phyloP scores from a whole-genome alignment of 345 rosid species.

The Streptanthus diversifolius region DNA sequence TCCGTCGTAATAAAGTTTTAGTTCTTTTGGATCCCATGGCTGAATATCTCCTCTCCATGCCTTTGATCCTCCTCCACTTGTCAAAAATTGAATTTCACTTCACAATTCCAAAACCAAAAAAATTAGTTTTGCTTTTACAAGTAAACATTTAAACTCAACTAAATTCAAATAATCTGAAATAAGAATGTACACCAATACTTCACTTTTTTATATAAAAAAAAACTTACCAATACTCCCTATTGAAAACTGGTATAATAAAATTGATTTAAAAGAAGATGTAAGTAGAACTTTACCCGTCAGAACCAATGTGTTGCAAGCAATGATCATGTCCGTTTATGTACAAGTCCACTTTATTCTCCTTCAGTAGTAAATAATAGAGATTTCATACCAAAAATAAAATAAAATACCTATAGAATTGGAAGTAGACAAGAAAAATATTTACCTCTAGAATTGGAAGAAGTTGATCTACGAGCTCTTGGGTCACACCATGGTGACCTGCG shows the following conservation, averaged over 20 bases:
- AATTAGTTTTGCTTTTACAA: not conserved
- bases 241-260: not conserved
- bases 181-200: no score
- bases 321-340: conserved; percentile 67
- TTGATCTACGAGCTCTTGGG: conserved; percentile 43
- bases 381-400: not conserved
- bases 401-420: conserved; percentile 42
- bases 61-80: conserved; percentile 84
- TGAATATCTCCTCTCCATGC: conserved; percentile 61
- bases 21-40: conserved; percentile 51
- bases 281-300: conserved; percentile 31
- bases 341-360: conserved; percentile 49
- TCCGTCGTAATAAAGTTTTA: conserved; percentile 63
- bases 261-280: not conserved
- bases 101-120: not conserved
- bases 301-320: conserved; percentile 51
- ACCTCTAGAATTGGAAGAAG: conserved; percentile 58
- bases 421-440: conserved; percentile 1
- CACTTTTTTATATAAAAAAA: no score
- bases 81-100: conserved; percentile 53
- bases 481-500: conserved; percentile 56
- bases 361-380: not conserved
- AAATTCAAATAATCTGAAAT: not conserved
- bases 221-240: not conserved
- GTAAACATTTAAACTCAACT: not conserved